Base-by-base conservation (phyloP, 169 alveolate species). In the Perkinsus olseni region DNA sequence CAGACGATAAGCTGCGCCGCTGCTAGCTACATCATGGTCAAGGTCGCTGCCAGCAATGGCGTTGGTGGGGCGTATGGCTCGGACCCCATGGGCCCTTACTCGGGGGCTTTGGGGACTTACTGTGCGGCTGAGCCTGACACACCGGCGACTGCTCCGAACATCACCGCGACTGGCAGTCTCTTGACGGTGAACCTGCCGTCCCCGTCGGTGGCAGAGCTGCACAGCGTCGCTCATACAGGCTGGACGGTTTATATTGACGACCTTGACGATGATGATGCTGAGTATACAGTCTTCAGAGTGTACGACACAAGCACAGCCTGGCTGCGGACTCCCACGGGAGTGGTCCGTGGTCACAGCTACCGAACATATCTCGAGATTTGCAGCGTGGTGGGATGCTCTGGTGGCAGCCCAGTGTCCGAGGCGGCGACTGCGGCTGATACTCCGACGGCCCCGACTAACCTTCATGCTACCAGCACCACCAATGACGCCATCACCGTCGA, bases 31-130 rank as follows among this genome's bases (percentile, higher is more conserved):
- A n/a, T 91, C 21, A 39, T 39, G 74, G 48, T 91, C 93, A 91
- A 91, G 74, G 93, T 91, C 20, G 93, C 93, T 10, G 93, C 93
- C 21, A 38, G 36, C 39, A 91, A 91, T 45, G 93, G 93, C 74
- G 93, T 91, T 20, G 93, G 93, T 21, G 93, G 93, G 39, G 48
- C 74, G 13, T 48, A 48, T 10, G 62, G 74, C 39, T 13, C 74
- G 39, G 34, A 62, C 0, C 82, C 82, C 1, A 24, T 38, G 38
- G 93, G 93, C 4, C 82, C 93, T 8, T 91, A 34, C 74, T 91
- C 93, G 39, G 74, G 28, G 36, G 48, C 93, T 6, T 13, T 91
- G 38, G 74, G 74, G n/a, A 31, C 62, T 0, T 48, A 39, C 34
- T 91, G 93, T 51, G 62, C 93, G 39, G 93, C 82, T 31, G 36